A percentile compares a stretch with the other conserved stretches of the same genome.
Evolutionary conservation across 169 alveolate genomes (phyloP).

Genomic region (Plasmodium chabaudi): DNA sequence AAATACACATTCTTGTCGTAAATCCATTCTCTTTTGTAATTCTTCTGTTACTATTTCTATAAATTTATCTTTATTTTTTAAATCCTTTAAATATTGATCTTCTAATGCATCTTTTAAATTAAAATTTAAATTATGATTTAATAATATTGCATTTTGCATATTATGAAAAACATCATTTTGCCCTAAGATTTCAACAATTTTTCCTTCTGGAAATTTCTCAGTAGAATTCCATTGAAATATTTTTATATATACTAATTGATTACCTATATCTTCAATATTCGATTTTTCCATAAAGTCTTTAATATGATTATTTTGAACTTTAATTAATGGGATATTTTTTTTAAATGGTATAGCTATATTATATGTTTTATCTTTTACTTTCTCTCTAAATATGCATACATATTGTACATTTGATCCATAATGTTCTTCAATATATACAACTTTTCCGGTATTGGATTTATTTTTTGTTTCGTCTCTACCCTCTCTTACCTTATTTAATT

Average conservation of each 20-base stretch:
- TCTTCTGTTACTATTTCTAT: constrained; percentile 42
- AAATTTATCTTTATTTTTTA: constrained; percentile 21
- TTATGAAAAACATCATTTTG: constrained; percentile 67
- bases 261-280: constrained; percentile 29
- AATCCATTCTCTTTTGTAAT: constrained; percentile 44
- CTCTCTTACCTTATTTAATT: constrained; percentile 61
- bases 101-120: constrained; percentile 68
- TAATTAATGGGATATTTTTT: constrained; percentile 61
- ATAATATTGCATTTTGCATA: constrained; percentile 72
- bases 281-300: constrained; percentile 34
- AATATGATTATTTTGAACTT: constrained; percentile 35
- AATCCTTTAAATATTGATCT: constrained; percentile 41
- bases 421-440: constrained; percentile 70
- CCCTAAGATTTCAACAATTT: constrained; percentile 57
- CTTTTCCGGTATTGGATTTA: constrained; percentile 4
- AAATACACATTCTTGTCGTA: constrained; percentile 70
- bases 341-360: constrained; percentile 66
- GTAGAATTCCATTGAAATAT: constrained; percentile 37
- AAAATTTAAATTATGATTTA: constrained; percentile 41
- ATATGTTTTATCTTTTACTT: constrained; percentile 16
- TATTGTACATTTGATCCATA: constrained; percentile 46
- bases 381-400: constrained; percentile 56
- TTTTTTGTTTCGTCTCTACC: background rate
- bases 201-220: constrained; percentile 55
- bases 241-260: constrained; percentile 48